Base-by-base conservation (phyloP, 345 rosid genomes). In the Triadica sebifera region DNA sequence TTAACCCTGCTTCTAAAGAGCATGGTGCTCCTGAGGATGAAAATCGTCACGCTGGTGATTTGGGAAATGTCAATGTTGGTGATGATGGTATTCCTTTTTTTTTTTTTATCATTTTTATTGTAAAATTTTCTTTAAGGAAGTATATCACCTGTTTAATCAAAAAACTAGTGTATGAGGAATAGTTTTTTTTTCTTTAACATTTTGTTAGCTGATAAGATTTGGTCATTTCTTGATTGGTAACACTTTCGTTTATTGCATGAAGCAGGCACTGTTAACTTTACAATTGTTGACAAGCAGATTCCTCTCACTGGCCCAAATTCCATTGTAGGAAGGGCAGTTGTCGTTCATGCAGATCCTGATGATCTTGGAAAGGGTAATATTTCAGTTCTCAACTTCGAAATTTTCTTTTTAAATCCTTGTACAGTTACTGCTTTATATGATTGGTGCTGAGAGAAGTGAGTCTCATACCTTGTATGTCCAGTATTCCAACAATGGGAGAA, bases 331-430 rank as follows among this genome's bases (percentile, higher is more conserved):
- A 89, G 99, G 84, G 93, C 98, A 69, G 90, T 95, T 78, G 99
- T 94, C 79, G 92, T 91, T 69, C 98, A 95, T 77, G 85, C 85
- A 4, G 98, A 91, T 83, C 94, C 96, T 74, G 98, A 95, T 86
- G 98, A 91, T 78, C 98, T 94, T 64, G 98, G 97, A 84, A 94
- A 84, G 90, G 98, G 98, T 94, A 83, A 85, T 78, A 4, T 71
- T 72, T 70, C 0, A 49, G 46, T 69, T 43, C 12, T 8, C 29
- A 5, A 34, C n/a, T 46, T 66, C 41, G 12, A 29, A 22, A 39
- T 22, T 2, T 15, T 72, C 49, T 38, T 39, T 62, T 12, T n/a
- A n/a, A n/a, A n/a, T n/a, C n/a, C n/a, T n/a, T n/a, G n/a, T n/a
- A n/a, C n/a, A n/a, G n/a, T n/a, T n/a, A n/a, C n/a, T n/a, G n/a